A percentile compares a stretch with the other conserved stretches of the same genome.
These are phyloP conservation scores for Chenopodium formosanum DNA, from an alignment of 148 eudicot genomes.

Conservation along the genomic window DNA sequence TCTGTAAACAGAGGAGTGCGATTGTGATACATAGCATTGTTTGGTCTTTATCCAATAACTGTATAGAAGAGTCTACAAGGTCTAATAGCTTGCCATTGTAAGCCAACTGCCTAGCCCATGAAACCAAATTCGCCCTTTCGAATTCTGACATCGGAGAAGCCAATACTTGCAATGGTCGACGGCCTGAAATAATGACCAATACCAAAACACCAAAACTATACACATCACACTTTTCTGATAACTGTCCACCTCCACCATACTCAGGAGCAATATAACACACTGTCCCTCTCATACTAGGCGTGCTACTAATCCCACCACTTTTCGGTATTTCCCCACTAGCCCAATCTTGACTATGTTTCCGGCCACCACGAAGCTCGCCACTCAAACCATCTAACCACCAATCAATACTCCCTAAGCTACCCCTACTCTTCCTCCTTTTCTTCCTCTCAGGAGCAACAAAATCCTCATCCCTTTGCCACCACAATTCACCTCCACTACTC, in stretches of 20 bases:
- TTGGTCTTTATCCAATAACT: conserved; percentile 59
- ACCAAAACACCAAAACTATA: conserved; percentile 88
- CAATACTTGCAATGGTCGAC: conserved; percentile 83
- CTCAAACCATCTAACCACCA: conserved; percentile 95
- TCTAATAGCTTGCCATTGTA: conserved; percentile 77
- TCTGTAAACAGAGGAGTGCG: conserved; percentile 80
- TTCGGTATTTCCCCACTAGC: conserved; percentile 72
- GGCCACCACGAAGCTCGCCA: conserved; percentile 63
- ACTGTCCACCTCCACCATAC: conserved; percentile 69
- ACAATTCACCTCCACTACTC: conserved; percentile 44
- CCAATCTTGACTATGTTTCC: conserved; percentile 82
- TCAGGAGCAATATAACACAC: conserved; percentile 97
- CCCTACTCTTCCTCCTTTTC: conserved; percentile 63
- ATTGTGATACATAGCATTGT: conserved; percentile 77
- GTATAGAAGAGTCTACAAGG: conserved; percentile 65
- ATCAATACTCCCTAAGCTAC: conserved; percentile 78
- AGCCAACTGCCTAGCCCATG: conserved; percentile 91
- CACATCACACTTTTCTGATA: conserved; percentile 85
- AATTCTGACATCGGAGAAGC: conserved; percentile 95
- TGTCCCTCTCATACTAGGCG: conserved; percentile 99
- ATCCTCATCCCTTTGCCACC: conserved; percentile 92
- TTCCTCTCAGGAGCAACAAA: conserved; percentile 56
- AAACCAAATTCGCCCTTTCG: conserved; percentile 88
- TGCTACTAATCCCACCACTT: conserved; percentile 91
- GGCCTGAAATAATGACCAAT: conserved; percentile 80